phyloP scores from a whole-genome alignment of 106 monocot genomes.

The Dendrobium officinale region DNA sequence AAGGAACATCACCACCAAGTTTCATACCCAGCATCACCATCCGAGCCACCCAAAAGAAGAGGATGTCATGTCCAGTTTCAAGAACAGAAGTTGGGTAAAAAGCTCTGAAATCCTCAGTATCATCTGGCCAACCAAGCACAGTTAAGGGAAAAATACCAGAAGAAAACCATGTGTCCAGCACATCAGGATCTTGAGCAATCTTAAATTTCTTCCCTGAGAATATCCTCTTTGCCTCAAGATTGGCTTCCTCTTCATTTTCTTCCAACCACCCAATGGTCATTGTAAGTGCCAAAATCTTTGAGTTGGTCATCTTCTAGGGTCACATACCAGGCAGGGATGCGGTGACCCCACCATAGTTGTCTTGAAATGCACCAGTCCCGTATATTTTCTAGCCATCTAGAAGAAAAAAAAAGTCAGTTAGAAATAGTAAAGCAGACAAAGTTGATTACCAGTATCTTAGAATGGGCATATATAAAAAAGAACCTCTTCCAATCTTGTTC shows the following conservation, averaged over 20 bases:
- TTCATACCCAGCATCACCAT: constrained; percentile 99
- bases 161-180: constrained; percentile 97
- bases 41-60: constrained; percentile 99
- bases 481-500: constrained; percentile 85
- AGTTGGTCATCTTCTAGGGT: constrained; percentile 61
- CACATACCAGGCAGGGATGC: constrained; percentile 96
- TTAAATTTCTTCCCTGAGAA: constrained; percentile 59
- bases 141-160: constrained; percentile 87
- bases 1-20: constrained; percentile 94
- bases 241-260: constrained; percentile 69
- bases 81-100: constrained; percentile 97
- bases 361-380: constrained; percentile 99
- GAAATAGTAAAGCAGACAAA: neutral
- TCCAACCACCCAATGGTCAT: constrained; percentile 90
- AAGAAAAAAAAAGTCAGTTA: constrained; percentile 1
- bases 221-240: constrained; percentile 34
- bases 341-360: constrained; percentile 99
- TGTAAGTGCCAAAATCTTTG: constrained; percentile 65
- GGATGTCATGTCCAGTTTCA: constrained; percentile 94
- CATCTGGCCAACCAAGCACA: constrained; percentile 96
- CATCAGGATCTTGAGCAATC: constrained; percentile 86
- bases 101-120: constrained; percentile 57
- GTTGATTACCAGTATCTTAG: neutral
- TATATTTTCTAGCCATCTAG: constrained; percentile 91
- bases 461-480: neutral